Base-by-base conservation (phyloP, 768 basidiomycete species). In the Naganishia antarctica region DNA sequence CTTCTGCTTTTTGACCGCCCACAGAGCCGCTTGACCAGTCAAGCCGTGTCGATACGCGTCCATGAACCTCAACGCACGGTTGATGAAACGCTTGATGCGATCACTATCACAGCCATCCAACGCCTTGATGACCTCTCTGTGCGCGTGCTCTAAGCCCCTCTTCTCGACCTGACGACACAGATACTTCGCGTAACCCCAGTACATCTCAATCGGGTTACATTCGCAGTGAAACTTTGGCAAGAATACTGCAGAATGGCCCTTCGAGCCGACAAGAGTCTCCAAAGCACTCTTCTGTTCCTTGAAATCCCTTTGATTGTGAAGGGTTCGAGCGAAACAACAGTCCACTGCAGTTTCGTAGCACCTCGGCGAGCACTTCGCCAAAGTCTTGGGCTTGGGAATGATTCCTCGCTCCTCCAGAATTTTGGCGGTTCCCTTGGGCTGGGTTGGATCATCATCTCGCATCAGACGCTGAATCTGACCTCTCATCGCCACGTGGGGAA, bases 211-310 rank as follows among this genome's bases (percentile, higher is more conserved):
- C 16, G 79, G 79, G 69, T 82, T 82, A 3, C 82, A 72, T 69
- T 82, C 78, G 69, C 80, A 81, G 53, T 82, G 80, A 68, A 78
- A 82, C 63, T 81, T 80, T 0, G 76, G 79, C 15, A 79, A 71
- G 62, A 81, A 81, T 21, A 80, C 60, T 60, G 72, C 71, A 18
- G 70, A 43, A 57, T 78, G 65, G 3, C 79, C 79, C 7, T 40
- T 7, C 37, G 7, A 23, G 29, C 29, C 29, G 9, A 49, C 25
- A 23, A 49, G 29, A 29, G 48, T 49, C 48, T 49, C 48, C 48
- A 49, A 49, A 18, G 48, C 48, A 49, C 48, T 5, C 16, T 29
- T 49, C 48, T 49, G 26, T 13, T 25, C 29, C 48, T 13, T 13
- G 48, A 49, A 49, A 29, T 29, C 48, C 13, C 13, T 49, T 28